Percentiles rank a stretch among this genome's conserved stretches.
phyloP scores from a whole-genome alignment of 441 rosid species.

The Pelargonium australe region DNA sequence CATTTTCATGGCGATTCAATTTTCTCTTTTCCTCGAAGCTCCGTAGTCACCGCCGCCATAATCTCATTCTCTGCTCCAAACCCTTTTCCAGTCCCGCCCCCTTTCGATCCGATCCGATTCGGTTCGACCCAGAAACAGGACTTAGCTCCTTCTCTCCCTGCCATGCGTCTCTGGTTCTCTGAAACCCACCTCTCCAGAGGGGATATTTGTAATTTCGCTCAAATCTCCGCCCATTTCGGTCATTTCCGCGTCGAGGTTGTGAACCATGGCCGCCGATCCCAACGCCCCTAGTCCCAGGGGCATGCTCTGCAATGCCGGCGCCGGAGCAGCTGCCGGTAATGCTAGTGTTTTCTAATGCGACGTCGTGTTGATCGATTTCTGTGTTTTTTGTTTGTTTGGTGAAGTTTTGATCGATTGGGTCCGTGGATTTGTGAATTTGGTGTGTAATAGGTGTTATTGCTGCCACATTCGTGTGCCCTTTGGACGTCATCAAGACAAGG shows the following conservation, averaged over 20 bases:
- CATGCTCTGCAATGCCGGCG: constrained; percentile 58
- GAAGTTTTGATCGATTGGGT: constrained; percentile 1
- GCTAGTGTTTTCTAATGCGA: neutral
- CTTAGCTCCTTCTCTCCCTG: constrained; percentile 19
- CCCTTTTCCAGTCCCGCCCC: too few relatives aligned
- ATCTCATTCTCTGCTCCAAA: too few relatives aligned
- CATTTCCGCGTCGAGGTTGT: constrained; percentile 18
- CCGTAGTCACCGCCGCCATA: too few relatives aligned
- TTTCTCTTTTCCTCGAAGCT: too few relatives aligned
- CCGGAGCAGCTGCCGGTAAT: constrained; percentile 63
- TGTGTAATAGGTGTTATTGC: constrained; percentile 47
- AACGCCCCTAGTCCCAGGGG: constrained; percentile 41
- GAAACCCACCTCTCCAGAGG: constrained; percentile 60
- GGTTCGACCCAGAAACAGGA: neutral
- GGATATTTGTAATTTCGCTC: constrained; percentile 35
- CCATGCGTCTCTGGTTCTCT: constrained; percentile 73
- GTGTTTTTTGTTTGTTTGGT: neutral
- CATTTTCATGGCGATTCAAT: too few relatives aligned
- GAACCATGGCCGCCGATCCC: constrained; percentile 47
- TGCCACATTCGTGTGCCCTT: constrained; percentile 63
- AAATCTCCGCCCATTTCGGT: constrained; percentile 14
- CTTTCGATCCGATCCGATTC: neutral
- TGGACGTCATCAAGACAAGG: constrained; percentile 65
- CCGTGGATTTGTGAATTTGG: neutral
- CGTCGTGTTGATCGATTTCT: neutral